phyloP scores from a whole-genome alignment of 768 basidiomycete genomes.

The Tricholoma bakamatsutake region DNA sequence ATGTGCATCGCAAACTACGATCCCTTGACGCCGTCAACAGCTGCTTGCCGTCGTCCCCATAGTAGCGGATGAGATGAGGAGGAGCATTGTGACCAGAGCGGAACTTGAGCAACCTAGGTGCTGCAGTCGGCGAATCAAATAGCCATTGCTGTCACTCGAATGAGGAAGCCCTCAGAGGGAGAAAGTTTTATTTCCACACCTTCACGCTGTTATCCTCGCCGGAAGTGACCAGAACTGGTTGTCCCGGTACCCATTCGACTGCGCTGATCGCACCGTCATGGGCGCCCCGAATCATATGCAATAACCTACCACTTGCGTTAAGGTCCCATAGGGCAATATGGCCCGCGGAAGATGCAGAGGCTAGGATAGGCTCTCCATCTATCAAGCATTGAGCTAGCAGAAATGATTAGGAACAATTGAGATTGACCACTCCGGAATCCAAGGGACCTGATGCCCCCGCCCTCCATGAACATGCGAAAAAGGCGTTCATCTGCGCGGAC shows the following conservation, averaged over 20 bases:
- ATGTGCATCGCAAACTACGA: conserved; percentile 83
- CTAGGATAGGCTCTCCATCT: conserved; percentile 89
- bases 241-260: conserved; percentile 89
- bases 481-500: conserved; percentile 85
- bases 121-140: conserved; percentile 84
- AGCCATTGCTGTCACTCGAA: conserved; percentile 80
- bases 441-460: conserved; percentile 67
- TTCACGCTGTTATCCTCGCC: conserved; percentile 96
- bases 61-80: conserved; percentile 89
- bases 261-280: conserved; percentile 83
- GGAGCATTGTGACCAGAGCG: conserved; percentile 90
- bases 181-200: conserved; percentile 35
- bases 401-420: background rate
- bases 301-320: conserved; percentile 68
- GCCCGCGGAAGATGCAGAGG: conserved; percentile 80
- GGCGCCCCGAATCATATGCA: conserved; percentile 83
- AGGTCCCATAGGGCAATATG: conserved; percentile 94
- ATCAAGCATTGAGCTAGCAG: conserved; percentile 5
- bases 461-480: conserved; percentile 88
- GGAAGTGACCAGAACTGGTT: conserved; percentile 84
- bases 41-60: conserved; percentile 96
- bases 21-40: conserved; percentile 86
- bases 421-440: conserved; percentile 79
- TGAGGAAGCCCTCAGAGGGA: background rate
- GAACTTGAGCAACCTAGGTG: conserved; percentile 86